phyloP scores from a whole-genome alignment of 2,329 filamentous ascomycete species.

The Dothistroma septosporum region DNA sequence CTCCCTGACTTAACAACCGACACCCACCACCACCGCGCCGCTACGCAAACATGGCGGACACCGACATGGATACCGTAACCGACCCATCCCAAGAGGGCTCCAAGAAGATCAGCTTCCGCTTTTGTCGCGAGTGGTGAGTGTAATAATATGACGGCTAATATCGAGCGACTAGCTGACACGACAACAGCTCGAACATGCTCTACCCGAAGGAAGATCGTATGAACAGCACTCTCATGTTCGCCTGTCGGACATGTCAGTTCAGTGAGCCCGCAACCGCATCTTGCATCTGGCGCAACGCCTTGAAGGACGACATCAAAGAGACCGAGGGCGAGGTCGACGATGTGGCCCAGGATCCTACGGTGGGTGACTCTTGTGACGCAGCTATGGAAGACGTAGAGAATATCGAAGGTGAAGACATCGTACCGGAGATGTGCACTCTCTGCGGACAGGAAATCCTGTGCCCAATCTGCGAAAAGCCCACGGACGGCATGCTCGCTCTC shows the following conservation, averaged over 20 bases:
- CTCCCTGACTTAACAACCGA: background rate
- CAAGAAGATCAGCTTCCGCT: constrained; percentile 89
- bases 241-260: constrained; percentile 92
- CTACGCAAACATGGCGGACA: constrained; percentile 20
- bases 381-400: constrained; percentile 25
- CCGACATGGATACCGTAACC: constrained; percentile 38
- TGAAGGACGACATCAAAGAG: constrained; percentile 87
- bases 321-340: constrained; percentile 97
- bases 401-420: constrained; percentile 24
- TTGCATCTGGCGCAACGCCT: constrained; percentile 92
- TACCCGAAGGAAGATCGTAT: constrained; percentile 93
- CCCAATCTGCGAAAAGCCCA: constrained; percentile 48
- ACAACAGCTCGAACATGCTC: constrained; percentile 79
- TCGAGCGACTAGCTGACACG: constrained; percentile 5
- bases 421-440: constrained; percentile 53
- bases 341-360: constrained; percentile 95
- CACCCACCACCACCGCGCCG: background rate
- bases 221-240: constrained; percentile 82
- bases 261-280: constrained; percentile 79
- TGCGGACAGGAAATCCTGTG: constrained; percentile 57
- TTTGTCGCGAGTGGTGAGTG: constrained; percentile 86
- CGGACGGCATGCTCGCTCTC: constrained; percentile 42
- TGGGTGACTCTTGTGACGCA: constrained; percentile 57
- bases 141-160: background rate
- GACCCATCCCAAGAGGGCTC: constrained; percentile 38